Conservation (phyloP, 1,284 basidiomycete species). For the Irpex lacteus region DNA sequence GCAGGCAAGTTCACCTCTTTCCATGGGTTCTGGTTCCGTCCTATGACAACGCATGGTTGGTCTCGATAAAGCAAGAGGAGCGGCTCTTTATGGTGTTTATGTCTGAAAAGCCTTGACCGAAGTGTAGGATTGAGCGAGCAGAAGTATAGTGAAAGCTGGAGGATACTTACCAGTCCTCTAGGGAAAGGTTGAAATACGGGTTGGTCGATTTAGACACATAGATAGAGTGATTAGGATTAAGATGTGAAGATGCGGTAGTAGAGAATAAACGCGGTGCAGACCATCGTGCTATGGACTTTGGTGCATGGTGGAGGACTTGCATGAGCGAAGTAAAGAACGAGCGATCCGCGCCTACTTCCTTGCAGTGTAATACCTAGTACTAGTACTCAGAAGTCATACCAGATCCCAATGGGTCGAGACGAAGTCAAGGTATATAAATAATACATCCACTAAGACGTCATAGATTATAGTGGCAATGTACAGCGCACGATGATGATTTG, state of each 20-base stretch:
- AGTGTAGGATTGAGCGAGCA: background rate
- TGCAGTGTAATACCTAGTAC: background rate
- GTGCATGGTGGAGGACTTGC: constrained; percentile 2
- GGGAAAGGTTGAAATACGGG: constrained; percentile 91
- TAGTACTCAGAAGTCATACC: no score
- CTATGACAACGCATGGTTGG: constrained; percentile 89
- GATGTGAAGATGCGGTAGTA: constrained; percentile 1
- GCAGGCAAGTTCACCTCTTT: constrained; percentile 84
- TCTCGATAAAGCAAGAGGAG: constrained; percentile 90
- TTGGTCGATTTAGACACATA: constrained; percentile 84
- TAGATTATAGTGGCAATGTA: no score
- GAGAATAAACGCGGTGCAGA: constrained; percentile 1
- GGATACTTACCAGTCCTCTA: constrained; percentile 84
- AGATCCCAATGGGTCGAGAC: no score
- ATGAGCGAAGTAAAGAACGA: background rate
- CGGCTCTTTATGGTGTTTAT: constrained; percentile 63
- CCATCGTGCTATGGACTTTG: background rate
- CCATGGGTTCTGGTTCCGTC: constrained; percentile 98
- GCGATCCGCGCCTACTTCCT: background rate
- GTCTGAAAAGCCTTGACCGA: constrained; percentile 79
- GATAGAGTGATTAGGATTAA: constrained; percentile 48
- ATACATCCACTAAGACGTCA: no score
- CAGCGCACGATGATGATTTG: no score
- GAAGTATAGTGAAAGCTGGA: constrained; percentile 11
- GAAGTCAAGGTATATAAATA: no score